Evolutionary conservation across 1,284 basidiomycete species (phyloP).

Genomic region (Naganishia sp.): DNA sequence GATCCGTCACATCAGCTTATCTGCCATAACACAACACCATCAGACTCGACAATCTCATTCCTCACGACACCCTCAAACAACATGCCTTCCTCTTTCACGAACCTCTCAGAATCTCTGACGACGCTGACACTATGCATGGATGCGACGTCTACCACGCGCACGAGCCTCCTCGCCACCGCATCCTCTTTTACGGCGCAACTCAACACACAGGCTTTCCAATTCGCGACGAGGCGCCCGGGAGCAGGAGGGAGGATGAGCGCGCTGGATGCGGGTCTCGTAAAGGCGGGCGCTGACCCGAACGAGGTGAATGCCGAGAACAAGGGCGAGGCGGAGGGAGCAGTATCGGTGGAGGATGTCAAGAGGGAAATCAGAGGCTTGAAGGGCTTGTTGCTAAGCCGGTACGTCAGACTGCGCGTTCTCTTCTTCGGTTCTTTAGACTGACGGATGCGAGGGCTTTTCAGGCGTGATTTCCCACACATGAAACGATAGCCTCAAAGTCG

Average conservation of each 20-base stretch:
- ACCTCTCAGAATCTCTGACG: slow-evolving; percentile 28
- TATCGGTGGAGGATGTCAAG: slow-evolving; percentile 50
- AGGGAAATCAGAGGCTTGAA: slow-evolving; percentile 53
- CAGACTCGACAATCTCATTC: slow-evolving; percentile 5
- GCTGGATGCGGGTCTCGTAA: slow-evolving; percentile 41
- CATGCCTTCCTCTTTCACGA: slow-evolving; percentile 34
- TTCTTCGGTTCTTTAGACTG: neutral
- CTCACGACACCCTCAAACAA: neutral
- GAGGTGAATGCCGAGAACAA: slow-evolving; percentile 3
- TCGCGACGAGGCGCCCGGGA: slow-evolving; percentile 17
- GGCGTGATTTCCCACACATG: slow-evolving; percentile 25
- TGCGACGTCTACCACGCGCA: slow-evolving; percentile 51
- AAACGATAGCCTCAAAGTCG: slow-evolving; percentile 7
- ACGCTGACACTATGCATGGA: slow-evolving; percentile 38
- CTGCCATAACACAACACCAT: slow-evolving; percentile 1
- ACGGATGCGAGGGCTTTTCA: neutral
- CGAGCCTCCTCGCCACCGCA: slow-evolving; percentile 48
- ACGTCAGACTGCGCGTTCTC: slow-evolving; percentile 22
- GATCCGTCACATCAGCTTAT: slow-evolving; percentile 13
- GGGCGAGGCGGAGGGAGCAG: slow-evolving; percentile 34
- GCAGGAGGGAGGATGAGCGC: slow-evolving; percentile 39
- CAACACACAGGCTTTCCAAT: slow-evolving; percentile 42
- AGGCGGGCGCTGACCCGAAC: slow-evolving; percentile 34
- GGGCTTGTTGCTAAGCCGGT: slow-evolving; percentile 51
- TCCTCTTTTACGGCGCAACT: slow-evolving; percentile 48